phyloP scores from a whole-genome alignment of 805 yeast species.

The Teunomyces funiuensis region DNA sequence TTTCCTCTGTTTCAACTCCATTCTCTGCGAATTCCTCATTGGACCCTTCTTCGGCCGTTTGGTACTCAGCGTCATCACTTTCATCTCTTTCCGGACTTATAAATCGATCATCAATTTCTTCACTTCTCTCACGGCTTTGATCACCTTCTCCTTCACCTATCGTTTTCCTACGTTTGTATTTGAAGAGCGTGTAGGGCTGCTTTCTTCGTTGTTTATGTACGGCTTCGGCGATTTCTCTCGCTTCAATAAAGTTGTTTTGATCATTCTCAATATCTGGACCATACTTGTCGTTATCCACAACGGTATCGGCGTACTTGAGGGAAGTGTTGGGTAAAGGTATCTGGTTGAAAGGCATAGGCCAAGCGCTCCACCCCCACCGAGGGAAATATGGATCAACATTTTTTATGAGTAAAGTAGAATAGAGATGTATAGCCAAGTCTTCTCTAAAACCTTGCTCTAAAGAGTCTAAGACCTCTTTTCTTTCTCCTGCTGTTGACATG shows the following conservation, averaged over 20 bases:
- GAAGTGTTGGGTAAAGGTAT: constrained; percentile 39
- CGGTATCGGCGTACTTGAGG: constrained; percentile 21
- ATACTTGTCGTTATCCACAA: constrained; percentile 8
- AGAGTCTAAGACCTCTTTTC: constrained; percentile 22
- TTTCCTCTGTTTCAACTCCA: constrained; percentile 7
- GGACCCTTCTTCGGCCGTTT: constrained; percentile 6
- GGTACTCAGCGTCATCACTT: constrained; percentile 11
- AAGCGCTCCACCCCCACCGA: constrained; percentile 46
- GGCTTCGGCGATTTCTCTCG: not conserved
- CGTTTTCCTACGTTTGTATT: not conserved
- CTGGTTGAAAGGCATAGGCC: constrained; percentile 51
- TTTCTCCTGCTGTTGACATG: constrained; percentile 15
- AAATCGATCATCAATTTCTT: constrained; percentile 5
- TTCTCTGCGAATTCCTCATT: constrained; percentile 11
- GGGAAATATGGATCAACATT: constrained; percentile 38
- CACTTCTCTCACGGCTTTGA: constrained; percentile 2
- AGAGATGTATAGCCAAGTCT: constrained; percentile 66
- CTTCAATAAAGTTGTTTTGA: not conserved
- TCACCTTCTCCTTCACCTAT: not conserved
- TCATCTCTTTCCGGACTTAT: constrained; percentile 4
- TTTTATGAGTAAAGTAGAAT: constrained; percentile 51
- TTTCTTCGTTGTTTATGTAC: not conserved
- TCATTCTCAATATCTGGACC: constrained; percentile 10
- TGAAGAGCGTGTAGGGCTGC: not conserved
- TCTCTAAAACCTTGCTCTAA: constrained; percentile 50